These are phyloP conservation scores for Colletotrichum cereale DNA, from an alignment of 2,329 filamentous ascomycete genomes.

Conservation along the genomic window DNA sequence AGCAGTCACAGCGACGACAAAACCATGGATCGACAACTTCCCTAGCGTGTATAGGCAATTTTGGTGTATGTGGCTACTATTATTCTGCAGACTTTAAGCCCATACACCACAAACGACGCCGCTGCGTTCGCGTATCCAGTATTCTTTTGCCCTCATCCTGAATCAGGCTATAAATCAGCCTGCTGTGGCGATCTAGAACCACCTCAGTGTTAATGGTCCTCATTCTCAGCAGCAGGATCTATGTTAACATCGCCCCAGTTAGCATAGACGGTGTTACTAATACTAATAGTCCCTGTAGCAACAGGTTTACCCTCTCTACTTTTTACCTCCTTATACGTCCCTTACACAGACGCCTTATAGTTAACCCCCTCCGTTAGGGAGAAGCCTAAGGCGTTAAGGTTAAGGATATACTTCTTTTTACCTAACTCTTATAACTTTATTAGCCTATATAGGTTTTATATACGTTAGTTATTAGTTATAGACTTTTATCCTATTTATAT, in stretches of 20 bases:
- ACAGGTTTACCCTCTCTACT: neutral
- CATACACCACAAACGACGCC: neutral
- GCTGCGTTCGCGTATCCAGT: neutral
- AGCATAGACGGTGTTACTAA: neutral
- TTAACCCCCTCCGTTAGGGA: neutral
- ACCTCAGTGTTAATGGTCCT: neutral
- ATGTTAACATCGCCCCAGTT: neutral
- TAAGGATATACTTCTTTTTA: neutral
- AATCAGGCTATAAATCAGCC: neutral
- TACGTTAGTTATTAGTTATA: neutral
- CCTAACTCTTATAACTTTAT: neutral
- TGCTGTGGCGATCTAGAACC: neutral
- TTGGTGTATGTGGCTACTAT: neutral
- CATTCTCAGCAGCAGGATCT: neutral
- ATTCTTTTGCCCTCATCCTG: neutral
- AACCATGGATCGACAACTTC: neutral
- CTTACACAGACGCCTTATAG: neutral
- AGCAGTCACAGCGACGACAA: neutral
- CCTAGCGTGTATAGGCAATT: neutral
- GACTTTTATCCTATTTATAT: too few species aligned
- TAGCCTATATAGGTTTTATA: neutral
- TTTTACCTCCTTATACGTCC: neutral
- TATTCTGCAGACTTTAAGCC: neutral
- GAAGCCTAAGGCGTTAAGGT: neutral
- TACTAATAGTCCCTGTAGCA: neutral